Conservation (phyloP, 208 protist genomes). For the Balamuthia mandrillaris region DNA sequence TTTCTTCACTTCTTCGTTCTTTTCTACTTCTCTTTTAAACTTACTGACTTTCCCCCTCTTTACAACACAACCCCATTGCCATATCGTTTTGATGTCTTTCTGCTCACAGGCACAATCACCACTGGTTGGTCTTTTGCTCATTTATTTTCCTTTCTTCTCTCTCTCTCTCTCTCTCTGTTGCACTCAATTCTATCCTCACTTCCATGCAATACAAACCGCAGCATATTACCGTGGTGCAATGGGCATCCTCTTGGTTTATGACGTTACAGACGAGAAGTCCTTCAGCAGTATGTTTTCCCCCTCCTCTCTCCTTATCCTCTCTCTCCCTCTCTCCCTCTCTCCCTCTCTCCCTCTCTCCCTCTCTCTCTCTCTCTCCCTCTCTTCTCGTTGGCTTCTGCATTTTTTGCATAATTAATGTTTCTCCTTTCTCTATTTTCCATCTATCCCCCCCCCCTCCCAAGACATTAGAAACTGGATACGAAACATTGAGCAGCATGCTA, state of each 20-base stretch:
- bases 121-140: too few relatives aligned
- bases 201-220: not conserved
- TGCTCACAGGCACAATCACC: too few relatives aligned
- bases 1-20: not conserved
- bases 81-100: not conserved
- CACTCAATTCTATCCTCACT: not conserved
- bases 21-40: not conserved
- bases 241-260: slow-evolving; percentile 86
- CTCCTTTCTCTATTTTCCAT: not conserved
- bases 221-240: slow-evolving; percentile 88
- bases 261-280: slow-evolving; percentile 79
- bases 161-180: slow-evolving; percentile 31
- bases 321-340: not conserved
- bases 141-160: too few relatives aligned
- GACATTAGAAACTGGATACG: slow-evolving; percentile 84
- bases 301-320: too few relatives aligned
- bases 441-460: not conserved
- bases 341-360: not conserved
- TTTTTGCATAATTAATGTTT: too few relatives aligned
- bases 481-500: slow-evolving; percentile 84
- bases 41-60: not conserved
- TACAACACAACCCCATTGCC: not conserved
- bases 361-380: not conserved
- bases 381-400: too few relatives aligned
- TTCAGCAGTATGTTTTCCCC: slow-evolving; percentile 60